phyloP scores from a whole-genome alignment of 495 filamentous ascomycete species.

The Penicillium bialowiezense region DNA sequence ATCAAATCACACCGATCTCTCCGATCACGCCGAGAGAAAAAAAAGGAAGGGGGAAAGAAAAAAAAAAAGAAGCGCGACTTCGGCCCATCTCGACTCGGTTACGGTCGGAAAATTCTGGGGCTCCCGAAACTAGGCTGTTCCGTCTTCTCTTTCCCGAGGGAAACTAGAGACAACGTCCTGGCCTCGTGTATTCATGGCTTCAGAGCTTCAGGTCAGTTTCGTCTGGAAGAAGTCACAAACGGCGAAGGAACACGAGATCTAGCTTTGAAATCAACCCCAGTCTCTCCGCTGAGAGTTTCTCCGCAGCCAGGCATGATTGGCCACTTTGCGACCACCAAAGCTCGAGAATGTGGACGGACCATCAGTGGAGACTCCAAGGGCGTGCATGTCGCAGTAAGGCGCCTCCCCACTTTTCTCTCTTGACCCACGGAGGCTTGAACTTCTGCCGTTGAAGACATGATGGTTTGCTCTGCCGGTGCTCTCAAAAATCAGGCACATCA shows the following conservation, averaged over 20 bases:
- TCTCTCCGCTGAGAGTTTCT: background rate
- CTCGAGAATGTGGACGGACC: conserved; percentile 15
- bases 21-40: background rate
- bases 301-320: conserved; percentile 11
- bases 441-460: background rate
- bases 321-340: conserved; percentile 2
- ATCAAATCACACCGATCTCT: background rate
- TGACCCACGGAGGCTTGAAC: conserved; percentile 1
- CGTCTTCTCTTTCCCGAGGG: conserved; percentile 18
- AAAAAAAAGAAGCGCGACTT: background rate
- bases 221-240: too few species aligned
- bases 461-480: too few species aligned
- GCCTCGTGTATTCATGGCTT: conserved; percentile 12
- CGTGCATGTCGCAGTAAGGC: conserved; percentile 27
- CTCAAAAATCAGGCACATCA: too few species aligned
- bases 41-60: background rate
- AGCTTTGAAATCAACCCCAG: conserved; percentile 4
- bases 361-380: conserved; percentile 26
- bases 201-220: conserved; percentile 31
- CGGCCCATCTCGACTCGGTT: background rate
- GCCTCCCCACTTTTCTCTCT: conserved; percentile 14
- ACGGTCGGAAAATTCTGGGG: too few species aligned
- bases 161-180: conserved; percentile 6
- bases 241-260: background rate
- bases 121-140: too few species aligned